A percentile compares a stretch with the other conserved stretches of the same genome.
Evolutionary conservation across 2,329 filamentous ascomycete genomes (phyloP).

Genomic region (Fusarium nanum): DNA sequence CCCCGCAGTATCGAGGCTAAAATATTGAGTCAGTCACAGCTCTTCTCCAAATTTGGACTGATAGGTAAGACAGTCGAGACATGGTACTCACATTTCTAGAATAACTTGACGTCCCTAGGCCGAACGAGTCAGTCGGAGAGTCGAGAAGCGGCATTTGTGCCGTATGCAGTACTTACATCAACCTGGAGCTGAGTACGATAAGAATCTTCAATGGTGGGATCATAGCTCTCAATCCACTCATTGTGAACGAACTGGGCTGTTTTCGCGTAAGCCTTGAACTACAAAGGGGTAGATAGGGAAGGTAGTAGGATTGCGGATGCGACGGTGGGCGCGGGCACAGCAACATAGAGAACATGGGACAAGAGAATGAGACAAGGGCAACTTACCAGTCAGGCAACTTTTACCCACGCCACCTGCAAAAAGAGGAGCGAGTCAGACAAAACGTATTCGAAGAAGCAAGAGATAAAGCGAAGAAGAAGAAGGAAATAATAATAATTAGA

Average conservation of each 20-base stretch:
- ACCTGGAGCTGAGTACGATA: constrained; percentile 82
- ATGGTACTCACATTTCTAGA: constrained; percentile 79
- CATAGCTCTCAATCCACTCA: constrained; percentile 91
- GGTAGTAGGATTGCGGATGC: constrained; percentile 24
- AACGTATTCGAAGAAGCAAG: constrained; percentile 13
- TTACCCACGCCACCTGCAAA: constrained; percentile 85
- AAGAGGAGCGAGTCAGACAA: constrained; percentile 49
- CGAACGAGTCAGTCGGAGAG: constrained; percentile 48
- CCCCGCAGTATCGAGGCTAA: constrained; percentile 85
- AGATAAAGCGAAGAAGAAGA: constrained; percentile 13
- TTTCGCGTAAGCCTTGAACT: constrained; percentile 36
- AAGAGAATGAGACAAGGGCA: constrained; percentile 11
- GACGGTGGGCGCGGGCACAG: constrained; percentile 24
- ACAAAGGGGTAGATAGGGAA: constrained; percentile 32
- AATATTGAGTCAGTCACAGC: constrained; percentile 38
- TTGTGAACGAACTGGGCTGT: constrained; percentile 92
- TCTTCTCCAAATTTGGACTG: constrained; percentile 31
- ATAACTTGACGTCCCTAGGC: constrained; percentile 84
- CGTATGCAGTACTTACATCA: constrained; percentile 72
- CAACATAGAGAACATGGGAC: constrained; percentile 25
- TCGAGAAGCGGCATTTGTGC: constrained; percentile 17
- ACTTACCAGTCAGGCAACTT: constrained; percentile 87
- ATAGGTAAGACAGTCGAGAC: constrained; percentile 2
- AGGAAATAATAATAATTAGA: background rate
- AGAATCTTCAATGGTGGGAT: constrained; percentile 82